Base-by-base conservation (phyloP, 1,284 basidiomycete genomes). In the Naganishia cerealis region DNA sequence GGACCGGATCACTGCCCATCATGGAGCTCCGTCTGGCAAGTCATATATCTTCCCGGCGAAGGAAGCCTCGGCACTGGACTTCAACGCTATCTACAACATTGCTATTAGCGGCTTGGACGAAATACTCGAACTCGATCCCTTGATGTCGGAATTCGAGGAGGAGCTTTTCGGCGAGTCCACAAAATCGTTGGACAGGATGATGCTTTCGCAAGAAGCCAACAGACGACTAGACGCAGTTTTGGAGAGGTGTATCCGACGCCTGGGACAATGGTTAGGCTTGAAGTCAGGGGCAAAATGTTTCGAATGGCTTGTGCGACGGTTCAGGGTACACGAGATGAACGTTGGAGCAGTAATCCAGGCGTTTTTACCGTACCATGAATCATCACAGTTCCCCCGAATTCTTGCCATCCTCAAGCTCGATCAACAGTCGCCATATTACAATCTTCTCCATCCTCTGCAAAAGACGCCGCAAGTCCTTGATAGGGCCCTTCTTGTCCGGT, bases 281-380 rank as follows among this genome's bases (percentile, higher is more conserved):
- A 84, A 87, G 66, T 90, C 92, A 1, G 86, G 91, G 0, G 89
- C 88, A 48, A 94, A 91, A 79, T 87, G 91, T n/a, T 77, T 99
- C 40, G 95, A 99, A 78, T 99, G 95, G 95, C 86, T 99, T 29
- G 91, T 99, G 3, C 84, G 92, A 72, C 84, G 94, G 67, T 98
- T 97, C 81, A 87, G 94, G 75, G 87, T 98, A 46, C 87, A 98
- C 78, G 94, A 98, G 77, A 94, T 97, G 83, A 96, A 97, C 75
- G 85, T 94, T 50, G 84, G 89, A 57, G 84, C 86, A n/a, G 75
- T 94, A 24, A 84, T 99, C 7, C 82, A 88, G 15, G 83, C 92
- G 21, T 98, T 98, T 80, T 81, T 98, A 36, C 96, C 96, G 0
- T 98, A 95, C 77, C 93, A 98, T 76, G 91, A 94, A 73, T 92